Conservation (phyloP, 495 filamentous ascomycete species). For the Acidiella bohemica region DNA sequence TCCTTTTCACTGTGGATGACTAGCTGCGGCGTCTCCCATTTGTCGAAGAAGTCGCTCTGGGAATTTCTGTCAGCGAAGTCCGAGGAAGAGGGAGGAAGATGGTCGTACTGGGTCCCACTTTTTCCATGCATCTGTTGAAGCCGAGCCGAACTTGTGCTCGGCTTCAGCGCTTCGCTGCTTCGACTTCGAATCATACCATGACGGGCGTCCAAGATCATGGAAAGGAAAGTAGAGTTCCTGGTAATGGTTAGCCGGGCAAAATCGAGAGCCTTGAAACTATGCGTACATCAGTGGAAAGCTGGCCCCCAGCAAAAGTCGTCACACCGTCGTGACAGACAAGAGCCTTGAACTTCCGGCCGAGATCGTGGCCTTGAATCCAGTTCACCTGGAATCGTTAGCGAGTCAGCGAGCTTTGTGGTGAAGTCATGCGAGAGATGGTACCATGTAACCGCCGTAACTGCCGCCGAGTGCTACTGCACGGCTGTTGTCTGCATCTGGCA, state of each 20-base stretch:
- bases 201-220: conserved; percentile 34
- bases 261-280: no score
- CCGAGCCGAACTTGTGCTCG: conserved; percentile 64
- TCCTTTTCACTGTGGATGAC: conserved; percentile 88
- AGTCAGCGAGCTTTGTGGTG: no score
- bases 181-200: conserved; percentile 32
- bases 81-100: no score
- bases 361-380: conserved; percentile 42
- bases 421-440: no score
- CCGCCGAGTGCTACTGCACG: conserved; percentile 38
- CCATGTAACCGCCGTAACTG: conserved; percentile 42
- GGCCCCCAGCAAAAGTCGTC: conserved; percentile 31
- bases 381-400: conserved; percentile 30
- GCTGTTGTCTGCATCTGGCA: conserved; percentile 38
- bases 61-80: no score
- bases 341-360: conserved; percentile 41
- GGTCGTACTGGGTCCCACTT: conserved; percentile 90
- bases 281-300: conserved; percentile 45
- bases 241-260: no score
- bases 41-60: conserved; percentile 43
- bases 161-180: conserved; percentile 23
- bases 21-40: conserved; percentile 78
- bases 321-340: conserved; percentile 57
- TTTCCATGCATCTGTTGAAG: conserved; percentile 41
- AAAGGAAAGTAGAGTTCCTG: conserved; percentile 33